Evolutionary conservation across 305 asterid species (phyloP), one percentile per base, ranked within the genome.

Genomic region (Fraxinus albicans): DNA sequence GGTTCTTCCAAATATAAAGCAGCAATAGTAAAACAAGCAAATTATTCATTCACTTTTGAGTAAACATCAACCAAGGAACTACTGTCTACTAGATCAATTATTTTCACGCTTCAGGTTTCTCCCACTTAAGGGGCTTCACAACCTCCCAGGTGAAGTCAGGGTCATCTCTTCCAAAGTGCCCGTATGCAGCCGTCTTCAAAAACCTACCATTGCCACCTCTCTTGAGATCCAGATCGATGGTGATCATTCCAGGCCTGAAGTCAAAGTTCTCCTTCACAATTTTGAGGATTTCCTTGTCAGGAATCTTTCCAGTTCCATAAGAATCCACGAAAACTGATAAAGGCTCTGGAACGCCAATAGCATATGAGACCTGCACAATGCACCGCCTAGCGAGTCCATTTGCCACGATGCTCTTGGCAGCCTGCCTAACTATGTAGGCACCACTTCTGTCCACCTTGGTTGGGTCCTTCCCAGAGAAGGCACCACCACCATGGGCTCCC

Each of bases 71-170:
- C 8, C 76, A 70, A 29, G 76, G 42, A 29, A 70, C 76, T 31
- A 31, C n/a, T n/a, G n/a, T n/a, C n/a, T n/a, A n/a, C 76, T 12
- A 70, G 42, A 70, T 31, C 13, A 7, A 70, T 3, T 65, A 65
- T 27, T 23, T 25, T 67, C 27, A 85, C 50, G 85, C 78, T 44
- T 81, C 67, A 25, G 87, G 27, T 31, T 81, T 83, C 42, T 83
- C 80, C 88, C 88, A 86, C 27, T 86, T 86, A 40, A 83, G 88
- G 44, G 86, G 84, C 84, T 80, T 86, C 47, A 83, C 86, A 19
- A 86, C 82, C 86, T 86, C 88, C 88, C 88, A 86, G 78, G 88
- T 86, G 80, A 86, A 86, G 80, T 86, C 88, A 15, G 88, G 74
- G 63, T 80, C 88, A 72, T 86, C 88, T 82, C 88, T 80, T 36